A percentile compares a stretch with the other conserved stretches of the same genome.
Evolutionary conservation across 1,139 yeast species (phyloP).

Genomic region (Protomyces gravidus): DNA sequence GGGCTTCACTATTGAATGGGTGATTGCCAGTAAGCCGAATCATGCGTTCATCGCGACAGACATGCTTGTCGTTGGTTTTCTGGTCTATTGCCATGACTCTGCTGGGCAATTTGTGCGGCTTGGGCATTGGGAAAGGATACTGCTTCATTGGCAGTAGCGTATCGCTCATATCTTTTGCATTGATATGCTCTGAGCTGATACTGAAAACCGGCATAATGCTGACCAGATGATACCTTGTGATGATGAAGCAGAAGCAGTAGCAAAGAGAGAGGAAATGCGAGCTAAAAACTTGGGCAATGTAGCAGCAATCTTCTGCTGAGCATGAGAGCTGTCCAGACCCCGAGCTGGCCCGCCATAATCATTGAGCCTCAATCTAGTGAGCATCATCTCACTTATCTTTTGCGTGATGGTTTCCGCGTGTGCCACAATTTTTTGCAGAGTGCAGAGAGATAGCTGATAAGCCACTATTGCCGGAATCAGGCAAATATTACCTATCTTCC

Average conservation of each 20-base stretch:
- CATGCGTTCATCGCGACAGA: slow-evolving; percentile 39
- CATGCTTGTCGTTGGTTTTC: slow-evolving; percentile 39
- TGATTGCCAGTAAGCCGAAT: slow-evolving; percentile 41
- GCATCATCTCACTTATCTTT: too few species aligned
- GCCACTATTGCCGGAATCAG: too few species aligned
- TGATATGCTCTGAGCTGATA: neutral
- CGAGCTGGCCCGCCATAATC: too few species aligned
- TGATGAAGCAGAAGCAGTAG: neutral
- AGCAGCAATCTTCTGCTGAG: neutral
- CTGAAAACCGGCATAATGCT: neutral
- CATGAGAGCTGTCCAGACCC: too few species aligned
- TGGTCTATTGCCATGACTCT: slow-evolving; percentile 34
- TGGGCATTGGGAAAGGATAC: slow-evolving; percentile 30
- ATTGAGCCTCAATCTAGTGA: too few species aligned
- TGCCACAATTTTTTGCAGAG: too few species aligned
- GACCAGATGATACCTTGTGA: neutral
- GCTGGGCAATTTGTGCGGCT: slow-evolving; percentile 24
- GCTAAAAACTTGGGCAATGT: too few species aligned
- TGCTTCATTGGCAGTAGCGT: neutral
- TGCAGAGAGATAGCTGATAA: too few species aligned
- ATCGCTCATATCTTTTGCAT: neutral
- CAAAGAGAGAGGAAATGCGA: neutral
- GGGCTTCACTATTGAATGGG: slow-evolving; percentile 42
- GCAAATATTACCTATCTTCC: too few species aligned
- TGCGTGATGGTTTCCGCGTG: too few species aligned